Percentiles rank a stretch among this genome's conserved stretches.
phyloP scores from a whole-genome alignment of 805 yeast species.

The Monosporozyma yasuniensis region DNA sequence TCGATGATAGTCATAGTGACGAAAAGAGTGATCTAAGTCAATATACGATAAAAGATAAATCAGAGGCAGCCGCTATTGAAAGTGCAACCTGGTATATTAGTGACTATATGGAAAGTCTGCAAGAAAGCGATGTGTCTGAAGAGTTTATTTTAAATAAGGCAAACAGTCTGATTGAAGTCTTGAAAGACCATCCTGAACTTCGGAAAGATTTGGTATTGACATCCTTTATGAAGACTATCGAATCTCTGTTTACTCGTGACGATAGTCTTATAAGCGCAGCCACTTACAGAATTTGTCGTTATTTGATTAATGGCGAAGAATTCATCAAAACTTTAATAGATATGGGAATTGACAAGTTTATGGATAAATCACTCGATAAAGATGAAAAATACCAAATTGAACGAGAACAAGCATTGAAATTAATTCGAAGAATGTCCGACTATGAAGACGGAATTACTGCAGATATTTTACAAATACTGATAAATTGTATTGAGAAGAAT shows the following conservation, averaged over 20 bases:
- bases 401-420: constrained; percentile 66
- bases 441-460: constrained; percentile 52
- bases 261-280: constrained; percentile 59
- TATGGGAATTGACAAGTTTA: constrained; percentile 50
- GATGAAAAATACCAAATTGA: constrained; percentile 49
- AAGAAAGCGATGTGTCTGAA: constrained; percentile 19
- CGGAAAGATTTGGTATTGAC: constrained; percentile 55
- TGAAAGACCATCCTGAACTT: constrained; percentile 49
- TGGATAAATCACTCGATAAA: constrained; percentile 56
- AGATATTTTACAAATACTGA: constrained; percentile 58
- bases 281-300: constrained; percentile 66
- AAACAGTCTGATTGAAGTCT: constrained; percentile 52
- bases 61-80: constrained; percentile 9
- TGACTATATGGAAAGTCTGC: constrained; percentile 29
- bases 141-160: constrained; percentile 41
- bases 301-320: constrained; percentile 46
- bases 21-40: background rate
- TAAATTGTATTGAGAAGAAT: constrained; percentile 50
- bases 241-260: constrained; percentile 48
- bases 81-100: constrained; percentile 31
- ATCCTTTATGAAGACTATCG: constrained; percentile 49
- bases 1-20: background rate
- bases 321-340: constrained; percentile 47
- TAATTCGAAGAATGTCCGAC: constrained; percentile 54
- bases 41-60: background rate